phyloP scores from a whole-genome alignment of 2,329 filamentous ascomycete species.

The Botrytis hyacinthi region DNA sequence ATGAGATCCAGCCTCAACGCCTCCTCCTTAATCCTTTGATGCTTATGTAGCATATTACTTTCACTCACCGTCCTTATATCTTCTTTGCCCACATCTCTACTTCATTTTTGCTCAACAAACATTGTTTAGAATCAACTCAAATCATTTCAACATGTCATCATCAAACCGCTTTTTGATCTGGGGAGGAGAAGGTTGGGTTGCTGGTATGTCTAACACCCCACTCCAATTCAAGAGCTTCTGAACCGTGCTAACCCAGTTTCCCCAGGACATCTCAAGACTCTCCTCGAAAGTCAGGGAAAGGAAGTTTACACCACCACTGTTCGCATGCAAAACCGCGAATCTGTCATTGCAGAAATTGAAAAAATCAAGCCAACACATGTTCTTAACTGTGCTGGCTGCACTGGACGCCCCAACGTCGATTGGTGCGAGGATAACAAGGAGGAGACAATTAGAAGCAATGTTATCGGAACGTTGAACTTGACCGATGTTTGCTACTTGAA shows the following conservation, averaged over 20 bases:
- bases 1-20: conserved; percentile 15
- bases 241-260: conserved; percentile 15
- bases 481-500: conserved; percentile 58
- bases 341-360: conserved; percentile 55
- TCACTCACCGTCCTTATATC: conserved; percentile 16
- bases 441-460: conserved; percentile 65
- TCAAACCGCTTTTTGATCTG: conserved; percentile 54
- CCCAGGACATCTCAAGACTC: conserved; percentile 53
- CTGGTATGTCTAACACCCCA: conserved; percentile 12
- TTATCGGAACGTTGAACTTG: conserved; percentile 62
- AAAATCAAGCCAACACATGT: conserved; percentile 63
- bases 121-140: neutral
- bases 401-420: conserved; percentile 66
- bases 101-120: neutral
- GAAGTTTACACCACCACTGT: conserved; percentile 59
- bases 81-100: neutral
- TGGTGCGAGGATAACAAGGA: conserved; percentile 71
- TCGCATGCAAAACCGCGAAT: conserved; percentile 62
- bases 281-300: conserved; percentile 58
- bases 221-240: neutral
- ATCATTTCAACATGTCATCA: conserved; percentile 21
- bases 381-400: conserved; percentile 64
- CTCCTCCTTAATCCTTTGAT: conserved; percentile 11
- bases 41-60: conserved; percentile 2
- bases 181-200: conserved; percentile 60